Conservation (phyloP, 345 rosid genomes). For the Lepidium aucheri region DNA sequence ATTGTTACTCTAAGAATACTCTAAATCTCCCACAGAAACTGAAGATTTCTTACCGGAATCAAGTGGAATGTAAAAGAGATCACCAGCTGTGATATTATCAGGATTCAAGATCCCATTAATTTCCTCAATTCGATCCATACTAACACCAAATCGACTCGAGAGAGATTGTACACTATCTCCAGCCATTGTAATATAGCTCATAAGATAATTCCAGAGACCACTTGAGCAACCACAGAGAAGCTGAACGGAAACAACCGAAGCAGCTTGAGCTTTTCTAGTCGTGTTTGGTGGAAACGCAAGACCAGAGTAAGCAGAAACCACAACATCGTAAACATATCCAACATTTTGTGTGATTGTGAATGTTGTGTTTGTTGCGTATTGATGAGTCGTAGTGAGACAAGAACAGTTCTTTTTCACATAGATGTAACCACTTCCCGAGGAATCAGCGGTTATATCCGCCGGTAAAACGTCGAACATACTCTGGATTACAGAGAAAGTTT, state of each 20-base stretch:
- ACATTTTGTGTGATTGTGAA: slow-evolving; percentile 57
- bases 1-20: neutral
- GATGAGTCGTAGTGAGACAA: slow-evolving; percentile 48
- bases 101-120: slow-evolving; percentile 70
- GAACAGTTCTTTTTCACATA: slow-evolving; percentile 86
- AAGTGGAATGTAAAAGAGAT: slow-evolving; percentile 67
- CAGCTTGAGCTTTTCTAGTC: slow-evolving; percentile 45
- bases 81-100: slow-evolving; percentile 71
- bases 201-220: slow-evolving; percentile 88
- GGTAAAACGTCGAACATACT: slow-evolving; percentile 90
- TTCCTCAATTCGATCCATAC: slow-evolving; percentile 78
- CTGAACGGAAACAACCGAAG: slow-evolving; percentile 67
- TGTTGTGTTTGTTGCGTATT: slow-evolving; percentile 68
- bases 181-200: slow-evolving; percentile 76
- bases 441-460: slow-evolving; percentile 47
- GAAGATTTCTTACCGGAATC: slow-evolving; percentile 54
- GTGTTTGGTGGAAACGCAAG: slow-evolving; percentile 55
- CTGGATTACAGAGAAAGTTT: slow-evolving; percentile 53
- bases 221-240: slow-evolving; percentile 92
- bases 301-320: slow-evolving; percentile 64
- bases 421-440: slow-evolving; percentile 40
- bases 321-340: slow-evolving; percentile 53
- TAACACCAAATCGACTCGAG: slow-evolving; percentile 84
- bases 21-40: neutral
- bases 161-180: slow-evolving; percentile 79